Base-by-base conservation (phyloP, 116 monocot species). In the Iris pallida region DNA sequence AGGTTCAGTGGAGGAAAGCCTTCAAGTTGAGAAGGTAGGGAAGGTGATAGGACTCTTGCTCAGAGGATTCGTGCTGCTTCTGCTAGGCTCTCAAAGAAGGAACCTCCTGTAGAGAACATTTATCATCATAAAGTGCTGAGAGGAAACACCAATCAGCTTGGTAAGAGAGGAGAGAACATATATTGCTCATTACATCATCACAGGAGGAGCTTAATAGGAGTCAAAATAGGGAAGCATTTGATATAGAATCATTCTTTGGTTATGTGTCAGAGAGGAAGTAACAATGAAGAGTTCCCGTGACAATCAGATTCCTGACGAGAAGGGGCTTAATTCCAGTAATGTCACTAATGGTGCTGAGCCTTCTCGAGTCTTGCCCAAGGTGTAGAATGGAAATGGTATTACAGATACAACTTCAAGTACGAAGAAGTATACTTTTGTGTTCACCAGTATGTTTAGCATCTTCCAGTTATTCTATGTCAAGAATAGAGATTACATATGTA, bases 351-450 rank as follows among this genome's bases (percentile, higher is more conserved):
- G 73, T 11, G 82, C 73, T 71, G 75, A 82, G 30, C 54, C 68
- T 55, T 56, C 75, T 55, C 64, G 6, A 16, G 15, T 73, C 53
- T 79, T 77, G 7, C 73, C 74, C 20, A 83, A 75, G 51, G 47
- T 42, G 43, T 83, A 82, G 83, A 82, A 76, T 70, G 74, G 88
- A 69, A 88, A 88, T 78, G 86, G 95, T 20, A 90, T 95, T 80
- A 90, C 95, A 57, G 90, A 95, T 69, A 80, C 95, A 51, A 95
- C n/a, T 80, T 64, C 55, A 95, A 90, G 64, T 95, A 95, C 56
- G 86, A 82, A 52, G 95, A 95, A 86, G 95, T 90, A 72, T 49
- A n/a, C 9, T 74, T 67, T 54, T 42, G n/a, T 14, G 6, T 42
- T n/a, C n/a, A n/a, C n/a, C n/a, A n/a, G n/a, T n/a, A n/a, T n/a